Evolutionary conservation across 331 rosid genomes (phyloP), one percentile per base, ranked within the genome.

Genomic region (Arachis monticola): DNA sequence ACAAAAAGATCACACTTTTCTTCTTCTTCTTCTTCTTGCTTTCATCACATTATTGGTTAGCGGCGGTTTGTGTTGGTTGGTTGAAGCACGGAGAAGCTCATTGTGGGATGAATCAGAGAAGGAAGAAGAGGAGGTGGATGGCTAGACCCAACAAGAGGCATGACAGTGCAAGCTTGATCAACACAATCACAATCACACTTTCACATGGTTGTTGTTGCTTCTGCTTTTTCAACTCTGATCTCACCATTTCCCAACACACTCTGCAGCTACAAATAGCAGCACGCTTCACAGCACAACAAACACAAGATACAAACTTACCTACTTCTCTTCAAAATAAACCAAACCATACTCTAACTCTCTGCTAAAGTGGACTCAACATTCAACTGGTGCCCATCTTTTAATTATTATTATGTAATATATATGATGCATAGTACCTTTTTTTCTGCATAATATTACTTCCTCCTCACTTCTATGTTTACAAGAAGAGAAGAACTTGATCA

Each of bases 101-200:
- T 32, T 32, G 3, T 12, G 81, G 73, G 80, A 63, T 9, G 96
- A 85, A 86, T 89, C 76, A 0, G 85, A 73, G 51, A 72, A 17
- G 22, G 22, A 17, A 17, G 22, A 17, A 80, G 63, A 86, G 75
- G 65, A 93, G 69, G 32, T 82, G 86, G 59, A 91, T 78, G 47
- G 82, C 84, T 4, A 91, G 83, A 82, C 88, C 91, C 51, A 78
- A n/a, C n/a, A 89, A 84, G 73, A 93, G 77, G 46, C 87, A 83
- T 8, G 85, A 87, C 44, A 88, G 78, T 10, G 81, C 77, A 48
- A 87, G 60, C 86, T 79, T 89, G 38, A 89, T 80, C 31, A 86
- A 46, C 14, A 75, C 66, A 76, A 74, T 32, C 38, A 32, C 38
- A 32, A 1, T 32, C 38, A 32, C 38, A 32, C n/a, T n/a, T 32